Conservation (phyloP, 2,329 filamentous ascomycete genomes). For the Alternaria angustiovoidea region DNA sequence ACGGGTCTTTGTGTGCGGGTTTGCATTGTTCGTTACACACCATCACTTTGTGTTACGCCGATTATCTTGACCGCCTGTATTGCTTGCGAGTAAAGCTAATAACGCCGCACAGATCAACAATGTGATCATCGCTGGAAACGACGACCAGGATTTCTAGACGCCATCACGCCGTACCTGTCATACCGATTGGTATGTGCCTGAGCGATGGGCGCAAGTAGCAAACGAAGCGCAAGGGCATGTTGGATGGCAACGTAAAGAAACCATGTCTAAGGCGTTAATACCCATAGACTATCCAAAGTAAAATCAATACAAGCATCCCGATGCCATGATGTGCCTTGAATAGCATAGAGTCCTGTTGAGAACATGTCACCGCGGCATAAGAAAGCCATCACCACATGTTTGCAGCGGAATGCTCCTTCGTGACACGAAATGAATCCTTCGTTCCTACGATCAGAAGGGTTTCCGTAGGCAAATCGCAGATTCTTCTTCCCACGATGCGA, state of each 20-base stretch:
- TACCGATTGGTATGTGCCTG: constrained; percentile 2
- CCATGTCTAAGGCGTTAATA: constrained; percentile 1
- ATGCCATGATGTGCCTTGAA: not conserved
- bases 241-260: constrained; percentile 5
- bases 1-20: constrained; percentile 16
- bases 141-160: constrained; percentile 82
- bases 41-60: constrained; percentile 18
- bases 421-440: not conserved
- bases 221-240: not conserved
- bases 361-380: not conserved
- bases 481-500: not conserved
- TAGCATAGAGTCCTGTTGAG: not conserved
- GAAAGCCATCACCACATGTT: not conserved
- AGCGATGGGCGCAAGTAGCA: constrained; percentile 1
- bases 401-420: not conserved
- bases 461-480: not conserved
- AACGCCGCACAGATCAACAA: constrained; percentile 72
- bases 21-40: constrained; percentile 30
- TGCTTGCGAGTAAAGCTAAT: constrained; percentile 20
- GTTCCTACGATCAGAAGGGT: not conserved
- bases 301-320: constrained; percentile 15
- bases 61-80: constrained; percentile 13
- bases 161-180: constrained; percentile 6
- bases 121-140: constrained; percentile 87
- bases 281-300: constrained; percentile 7